Evolutionary conservation across 345 rosid genomes (phyloP).

Genomic region (Euphorbia tirucalli): DNA sequence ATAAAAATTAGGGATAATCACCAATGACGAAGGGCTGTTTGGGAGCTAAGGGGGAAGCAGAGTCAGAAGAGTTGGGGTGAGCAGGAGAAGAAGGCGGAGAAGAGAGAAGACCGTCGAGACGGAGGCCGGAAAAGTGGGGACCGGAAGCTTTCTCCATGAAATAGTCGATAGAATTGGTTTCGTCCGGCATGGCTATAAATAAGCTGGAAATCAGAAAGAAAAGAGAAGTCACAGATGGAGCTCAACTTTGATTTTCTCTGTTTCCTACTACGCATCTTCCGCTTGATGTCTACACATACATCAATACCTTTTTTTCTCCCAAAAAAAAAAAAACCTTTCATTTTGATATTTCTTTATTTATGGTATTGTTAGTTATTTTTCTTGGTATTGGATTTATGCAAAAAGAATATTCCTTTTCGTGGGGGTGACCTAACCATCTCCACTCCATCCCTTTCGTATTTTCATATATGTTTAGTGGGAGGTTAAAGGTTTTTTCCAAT

Average conservation of each 20-base stretch:
- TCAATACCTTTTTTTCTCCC: too few species aligned
- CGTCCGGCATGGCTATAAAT: constrained; percentile 47
- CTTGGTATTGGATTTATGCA: too few species aligned
- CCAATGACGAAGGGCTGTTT: constrained; percentile 91
- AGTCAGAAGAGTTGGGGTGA: constrained; percentile 13
- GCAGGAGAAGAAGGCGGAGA: constrained; percentile 46
- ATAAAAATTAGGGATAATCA: constrained; percentile 8
- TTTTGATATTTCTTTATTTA: too few species aligned
- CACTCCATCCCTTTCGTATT: too few species aligned
- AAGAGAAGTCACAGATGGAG: not conserved
- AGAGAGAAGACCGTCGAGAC: constrained; percentile 65
- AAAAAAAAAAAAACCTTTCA: not conserved
- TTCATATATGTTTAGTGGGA: too few species aligned
- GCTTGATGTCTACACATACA: not conserved
- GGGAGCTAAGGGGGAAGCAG: constrained; percentile 37
- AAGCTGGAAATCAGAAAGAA: not conserved
- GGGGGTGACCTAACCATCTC: too few species aligned
- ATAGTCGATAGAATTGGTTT: constrained; percentile 58
- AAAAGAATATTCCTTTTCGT: too few species aligned
- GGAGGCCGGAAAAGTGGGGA: constrained; percentile 98
- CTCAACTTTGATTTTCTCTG: not conserved
- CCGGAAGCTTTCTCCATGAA: constrained; percentile 98
- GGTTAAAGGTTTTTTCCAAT: too few species aligned
- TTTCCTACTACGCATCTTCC: not conserved
- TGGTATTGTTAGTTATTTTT: too few species aligned